These are phyloP conservation scores for Silybum marianum DNA, from an alignment of 129 eudicot genomes.

Conservation along the genomic window DNA sequence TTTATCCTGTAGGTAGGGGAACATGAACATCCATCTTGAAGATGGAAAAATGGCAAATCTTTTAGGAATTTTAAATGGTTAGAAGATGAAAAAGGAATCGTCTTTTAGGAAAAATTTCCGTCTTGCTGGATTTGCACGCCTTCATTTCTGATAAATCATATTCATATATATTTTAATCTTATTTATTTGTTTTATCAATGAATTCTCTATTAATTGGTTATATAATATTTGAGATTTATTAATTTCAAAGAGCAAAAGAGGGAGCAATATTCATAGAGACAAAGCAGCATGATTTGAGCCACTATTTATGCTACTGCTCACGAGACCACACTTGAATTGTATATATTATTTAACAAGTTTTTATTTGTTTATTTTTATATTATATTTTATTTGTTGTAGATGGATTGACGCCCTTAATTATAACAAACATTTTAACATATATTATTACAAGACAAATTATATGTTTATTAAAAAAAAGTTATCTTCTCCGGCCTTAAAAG, in stretches of 20 bases:
- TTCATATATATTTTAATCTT: background rate
- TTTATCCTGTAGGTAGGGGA: background rate
- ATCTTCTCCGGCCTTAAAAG: background rate
- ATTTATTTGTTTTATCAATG: background rate
- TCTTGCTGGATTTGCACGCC: background rate
- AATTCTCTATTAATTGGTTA: background rate
- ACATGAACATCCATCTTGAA: background rate
- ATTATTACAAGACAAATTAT: slow-evolving; percentile 19
- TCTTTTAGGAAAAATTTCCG: background rate
- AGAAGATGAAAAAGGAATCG: background rate
- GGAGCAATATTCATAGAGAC: slow-evolving; percentile 27
- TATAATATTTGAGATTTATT: background rate
- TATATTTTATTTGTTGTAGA: background rate
- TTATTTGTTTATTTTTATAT: background rate
- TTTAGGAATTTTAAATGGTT: background rate
- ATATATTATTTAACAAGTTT: slow-evolving; percentile 3
- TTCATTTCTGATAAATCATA: slow-evolving; percentile 3
- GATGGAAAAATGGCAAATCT: slow-evolving; percentile 7
- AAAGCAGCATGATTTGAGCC: slow-evolving; percentile 42
- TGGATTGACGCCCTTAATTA: background rate
- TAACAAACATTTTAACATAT: background rate
- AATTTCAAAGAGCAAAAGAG: slow-evolving; percentile 24
- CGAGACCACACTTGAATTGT: slow-evolving; percentile 17
- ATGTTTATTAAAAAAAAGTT: background rate
- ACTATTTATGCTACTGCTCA: slow-evolving; percentile 33